Base-by-base conservation (phyloP, 2,329 filamentous ascomycete species). In the Biscogniauxia mediterranea region DNA sequence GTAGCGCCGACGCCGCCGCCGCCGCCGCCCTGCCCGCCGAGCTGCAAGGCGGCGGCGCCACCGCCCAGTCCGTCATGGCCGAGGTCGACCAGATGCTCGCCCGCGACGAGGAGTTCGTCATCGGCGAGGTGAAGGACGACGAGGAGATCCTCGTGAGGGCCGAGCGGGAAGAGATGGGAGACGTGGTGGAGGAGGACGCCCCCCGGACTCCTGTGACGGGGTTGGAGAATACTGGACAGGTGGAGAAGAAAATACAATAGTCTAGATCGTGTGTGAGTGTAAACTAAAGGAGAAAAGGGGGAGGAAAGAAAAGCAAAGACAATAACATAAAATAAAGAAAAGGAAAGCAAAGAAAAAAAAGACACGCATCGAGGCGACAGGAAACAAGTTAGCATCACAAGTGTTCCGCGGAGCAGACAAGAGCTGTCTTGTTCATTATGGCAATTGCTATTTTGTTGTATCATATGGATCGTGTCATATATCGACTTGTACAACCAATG, bases 101-200 rank as follows among this genome's bases (percentile, higher is more conserved):
- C 55, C 72, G 70, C 6, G 79, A 79, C 38, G 73, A 75, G 28
- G 78, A 80, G 59, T 81, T 87, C 66, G 76, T 78, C 15, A 70
- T 85, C 38, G 81, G 80, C 8, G 74, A 79, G 3, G 76, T 77
- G 38, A 69, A 71, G 15, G 71, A 77, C 59, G 68, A 71, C 52
- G 73, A 70, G 17, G 74, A 78, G 54, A 67, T 79, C 6, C 65
- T 71, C 54, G 74, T 79, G 59, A 77, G 76, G 28, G 76, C 77
- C 54, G 80, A 78, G 68, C 68, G 42, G 5, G 59, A 61, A 50
- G 32, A 23, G 5, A 54, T 56, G 1, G 57, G 53, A 19, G 67
- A 68, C 28, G 28, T 32, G 25, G 63, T 32, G 1, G 55, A 54
- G 6, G 52, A 65, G 21, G 28, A 32, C 7, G 54, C 57, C 25